These are phyloP conservation scores for Rhizopogon rudus DNA, from an alignment of 768 basidiomycete species.

Conservation along the genomic window DNA sequence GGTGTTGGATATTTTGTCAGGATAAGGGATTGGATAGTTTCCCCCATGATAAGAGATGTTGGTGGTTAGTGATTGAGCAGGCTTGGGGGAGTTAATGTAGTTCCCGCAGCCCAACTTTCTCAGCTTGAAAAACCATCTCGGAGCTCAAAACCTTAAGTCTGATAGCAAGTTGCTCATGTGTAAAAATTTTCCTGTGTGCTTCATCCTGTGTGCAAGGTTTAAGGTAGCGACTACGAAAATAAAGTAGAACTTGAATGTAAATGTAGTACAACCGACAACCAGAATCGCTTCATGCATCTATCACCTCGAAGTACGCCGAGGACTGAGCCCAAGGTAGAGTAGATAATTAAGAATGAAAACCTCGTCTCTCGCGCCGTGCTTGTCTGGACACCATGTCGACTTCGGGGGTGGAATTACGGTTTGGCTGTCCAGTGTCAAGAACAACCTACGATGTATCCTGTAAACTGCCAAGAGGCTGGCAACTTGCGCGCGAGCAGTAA, in stretches of 20 bases:
- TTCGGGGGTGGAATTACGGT: neutral
- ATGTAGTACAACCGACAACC: neutral
- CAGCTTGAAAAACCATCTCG: neutral
- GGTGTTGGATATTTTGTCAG: slow-evolving; percentile 18
- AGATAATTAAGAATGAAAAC: neutral
- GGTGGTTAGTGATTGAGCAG: neutral
- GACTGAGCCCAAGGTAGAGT: no score
- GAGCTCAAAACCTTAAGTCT: neutral
- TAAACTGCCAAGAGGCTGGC: neutral
- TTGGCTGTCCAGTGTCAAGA: neutral
- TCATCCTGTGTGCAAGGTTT: neutral
- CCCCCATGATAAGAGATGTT: neutral
- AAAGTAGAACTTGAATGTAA: neutral
- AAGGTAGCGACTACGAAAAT: neutral
- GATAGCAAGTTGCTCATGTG: no score
- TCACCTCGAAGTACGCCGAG: no score
- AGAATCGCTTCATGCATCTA: neutral
- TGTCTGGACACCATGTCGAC: neutral
- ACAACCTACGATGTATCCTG: neutral
- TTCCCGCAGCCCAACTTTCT: neutral
- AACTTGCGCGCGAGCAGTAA: neutral
- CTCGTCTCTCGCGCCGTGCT: neutral
- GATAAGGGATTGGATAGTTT: slow-evolving; percentile 18
- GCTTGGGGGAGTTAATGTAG: neutral
- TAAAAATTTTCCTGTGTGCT: neutral